Evolutionary conservation across 2,329 filamentous ascomycete genomes (phyloP).

Genomic region (Colletotrichum tabaci): DNA sequence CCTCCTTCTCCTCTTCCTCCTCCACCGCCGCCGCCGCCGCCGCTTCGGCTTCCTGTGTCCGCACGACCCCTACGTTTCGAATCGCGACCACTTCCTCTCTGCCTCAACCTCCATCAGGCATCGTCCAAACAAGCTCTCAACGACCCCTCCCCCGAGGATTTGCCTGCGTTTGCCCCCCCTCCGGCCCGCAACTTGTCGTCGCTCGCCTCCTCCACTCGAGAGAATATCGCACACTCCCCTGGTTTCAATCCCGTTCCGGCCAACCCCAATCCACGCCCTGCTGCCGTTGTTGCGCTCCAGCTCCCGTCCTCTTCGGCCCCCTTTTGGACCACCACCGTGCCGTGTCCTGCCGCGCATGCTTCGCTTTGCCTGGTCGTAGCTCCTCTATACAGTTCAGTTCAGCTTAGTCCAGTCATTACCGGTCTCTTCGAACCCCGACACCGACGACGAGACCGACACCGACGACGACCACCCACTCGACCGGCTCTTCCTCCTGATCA

Average conservation of each 20-base stretch:
- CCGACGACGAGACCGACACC: conserved; percentile 23
- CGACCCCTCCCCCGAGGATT: conserved; percentile 17
- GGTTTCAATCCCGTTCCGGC: neutral
- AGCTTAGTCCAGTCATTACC: conserved; percentile 17
- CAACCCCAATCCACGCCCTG: neutral
- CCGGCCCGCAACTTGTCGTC: neutral
- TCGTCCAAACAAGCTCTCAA: conserved; percentile 15
- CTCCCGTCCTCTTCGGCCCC: neutral
- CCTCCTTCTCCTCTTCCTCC: too few species aligned
- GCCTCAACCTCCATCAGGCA: neutral
- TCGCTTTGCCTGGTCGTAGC: conserved; percentile 22
- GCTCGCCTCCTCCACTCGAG: neutral
- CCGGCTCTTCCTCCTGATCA: conserved; percentile 16
- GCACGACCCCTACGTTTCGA: conserved; percentile 26
- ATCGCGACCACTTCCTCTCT: conserved; percentile 22
- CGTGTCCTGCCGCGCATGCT: conserved; percentile 14
- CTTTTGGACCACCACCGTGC: neutral
- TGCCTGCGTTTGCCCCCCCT: neutral
- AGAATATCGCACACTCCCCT: neutral
- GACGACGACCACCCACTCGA: conserved; percentile 11
- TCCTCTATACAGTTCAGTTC: conserved; percentile 14
- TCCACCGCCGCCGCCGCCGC: too few species aligned
- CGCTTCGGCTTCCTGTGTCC: neutral
- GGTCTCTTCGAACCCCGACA: conserved; percentile 22
- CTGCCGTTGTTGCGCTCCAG: conserved; percentile 9